Evolutionary conservation across 495 filamentous ascomycete species (phyloP).

Genomic region (Penicillium subrubescens): DNA sequence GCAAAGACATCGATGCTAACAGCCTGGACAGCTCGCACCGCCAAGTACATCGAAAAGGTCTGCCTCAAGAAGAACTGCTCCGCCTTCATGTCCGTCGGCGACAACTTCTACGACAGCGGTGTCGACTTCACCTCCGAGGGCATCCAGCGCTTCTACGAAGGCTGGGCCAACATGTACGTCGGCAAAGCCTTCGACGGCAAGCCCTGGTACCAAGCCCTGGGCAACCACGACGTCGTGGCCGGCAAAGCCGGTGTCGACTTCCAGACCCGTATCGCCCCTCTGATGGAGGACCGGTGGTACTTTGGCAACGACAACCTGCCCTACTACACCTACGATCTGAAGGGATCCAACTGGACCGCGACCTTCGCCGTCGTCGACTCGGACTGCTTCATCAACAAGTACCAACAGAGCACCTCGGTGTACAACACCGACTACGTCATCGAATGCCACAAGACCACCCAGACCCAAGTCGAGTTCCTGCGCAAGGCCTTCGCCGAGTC

Average conservation of each 20-base stretch:
- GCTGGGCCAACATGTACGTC: constrained; percentile 25
- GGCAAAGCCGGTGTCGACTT: constrained; percentile 26
- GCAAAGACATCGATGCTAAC: constrained; percentile 1
- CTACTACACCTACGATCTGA: constrained; percentile 27
- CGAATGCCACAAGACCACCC: constrained; percentile 21
- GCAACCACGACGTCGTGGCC: constrained; percentile 25
- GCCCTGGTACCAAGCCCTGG: constrained; percentile 24
- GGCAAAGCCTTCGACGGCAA: constrained; percentile 18
- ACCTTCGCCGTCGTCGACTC: constrained; percentile 26
- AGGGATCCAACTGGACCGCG: constrained; percentile 23
- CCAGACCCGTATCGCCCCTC: constrained; percentile 20
- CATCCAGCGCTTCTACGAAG: constrained; percentile 24
- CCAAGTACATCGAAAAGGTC: constrained; percentile 20
- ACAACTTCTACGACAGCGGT: constrained; percentile 29
- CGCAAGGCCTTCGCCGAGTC: constrained; percentile 19
- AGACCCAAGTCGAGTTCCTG: constrained; percentile 23
- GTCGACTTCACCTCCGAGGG: constrained; percentile 23
- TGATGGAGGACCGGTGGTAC: constrained; percentile 25
- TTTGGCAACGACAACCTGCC: constrained; percentile 21
- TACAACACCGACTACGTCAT: constrained; percentile 23
- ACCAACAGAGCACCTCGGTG: constrained; percentile 20
- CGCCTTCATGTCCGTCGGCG: constrained; percentile 22
- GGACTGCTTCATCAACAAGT: constrained; percentile 27
- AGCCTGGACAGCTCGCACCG: constrained; percentile 12
- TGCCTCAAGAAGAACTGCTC: constrained; percentile 23